Conservation (phyloP, 75 land plant genomes). For the Pseudotsuga menziesii region DNA sequence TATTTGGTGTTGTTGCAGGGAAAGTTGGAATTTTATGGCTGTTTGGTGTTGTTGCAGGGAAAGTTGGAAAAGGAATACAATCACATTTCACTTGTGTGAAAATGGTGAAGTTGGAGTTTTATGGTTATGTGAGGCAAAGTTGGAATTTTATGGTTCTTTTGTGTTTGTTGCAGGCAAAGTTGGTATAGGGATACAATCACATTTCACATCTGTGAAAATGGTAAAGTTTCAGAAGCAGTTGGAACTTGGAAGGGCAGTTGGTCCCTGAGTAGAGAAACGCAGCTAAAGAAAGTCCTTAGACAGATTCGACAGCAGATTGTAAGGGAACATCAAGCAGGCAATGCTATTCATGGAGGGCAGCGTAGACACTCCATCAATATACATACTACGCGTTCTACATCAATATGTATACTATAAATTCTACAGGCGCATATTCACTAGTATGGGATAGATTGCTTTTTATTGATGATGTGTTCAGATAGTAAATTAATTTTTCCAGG, state of each 20-base stretch:
- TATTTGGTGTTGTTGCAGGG: too few species aligned
- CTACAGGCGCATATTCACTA: background rate
- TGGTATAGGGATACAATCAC: too few species aligned
- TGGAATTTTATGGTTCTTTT: too few species aligned
- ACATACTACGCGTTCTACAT: background rate
- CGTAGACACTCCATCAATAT: background rate
- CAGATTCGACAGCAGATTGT: slow-evolving; percentile 5
- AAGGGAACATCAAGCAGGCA: background rate
- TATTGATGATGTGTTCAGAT: too few species aligned
- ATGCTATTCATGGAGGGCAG: background rate
- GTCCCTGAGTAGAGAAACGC: slow-evolving; percentile 33
- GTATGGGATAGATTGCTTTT: too few species aligned
- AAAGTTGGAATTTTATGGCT: too few species aligned
- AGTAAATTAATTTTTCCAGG: too few species aligned
- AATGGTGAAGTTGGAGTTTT: slow-evolving; percentile 26
- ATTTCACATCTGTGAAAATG: slow-evolving; percentile 9
- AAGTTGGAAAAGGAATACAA: too few species aligned
- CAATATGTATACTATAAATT: too few species aligned
- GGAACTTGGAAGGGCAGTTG: slow-evolving; percentile 19
- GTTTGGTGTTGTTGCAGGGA: too few species aligned
- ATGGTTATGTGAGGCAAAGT: too few species aligned
- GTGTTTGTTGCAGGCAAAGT: too few species aligned
- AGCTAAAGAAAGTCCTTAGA: slow-evolving; percentile 25
- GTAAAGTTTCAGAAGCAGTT: slow-evolving; percentile 35
- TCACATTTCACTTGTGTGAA: background rate